Conservation (phyloP, 306 rosid genomes). For the Lathyrus tuberosus region DNA sequence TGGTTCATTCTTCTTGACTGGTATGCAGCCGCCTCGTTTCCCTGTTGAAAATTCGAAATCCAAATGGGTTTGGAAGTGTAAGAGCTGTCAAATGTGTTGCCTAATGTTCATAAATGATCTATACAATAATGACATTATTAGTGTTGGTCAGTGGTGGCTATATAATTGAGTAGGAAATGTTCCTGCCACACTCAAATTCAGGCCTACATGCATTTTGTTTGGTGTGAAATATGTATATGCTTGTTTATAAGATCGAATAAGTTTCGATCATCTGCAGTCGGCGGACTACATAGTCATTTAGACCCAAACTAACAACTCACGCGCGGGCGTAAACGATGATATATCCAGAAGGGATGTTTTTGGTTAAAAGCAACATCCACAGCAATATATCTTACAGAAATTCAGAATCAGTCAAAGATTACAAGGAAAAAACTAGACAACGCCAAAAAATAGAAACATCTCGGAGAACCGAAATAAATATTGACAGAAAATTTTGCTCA, state of each 20-base stretch:
- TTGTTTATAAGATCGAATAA: too few species aligned
- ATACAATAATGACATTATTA: not conserved
- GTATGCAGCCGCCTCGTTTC: slow-evolving; percentile 60
- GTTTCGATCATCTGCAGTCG: too few species aligned
- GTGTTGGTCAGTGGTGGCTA: not conserved
- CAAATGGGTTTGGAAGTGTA: not conserved
- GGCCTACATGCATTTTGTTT: not conserved
- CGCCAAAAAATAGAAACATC: slow-evolving; percentile 15
- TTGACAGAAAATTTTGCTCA: slow-evolving; percentile 38
- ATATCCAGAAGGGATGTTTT: too few species aligned
- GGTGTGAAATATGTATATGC: not conserved
- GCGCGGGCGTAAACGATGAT: too few species aligned
- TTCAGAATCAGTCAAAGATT: slow-evolving; percentile 43
- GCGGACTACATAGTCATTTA: too few species aligned
- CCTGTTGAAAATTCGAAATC: slow-evolving; percentile 41
- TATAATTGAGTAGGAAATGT: not conserved
- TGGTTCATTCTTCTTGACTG: slow-evolving; percentile 49
- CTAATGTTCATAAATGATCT: not conserved
- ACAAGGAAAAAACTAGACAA: slow-evolving; percentile 39
- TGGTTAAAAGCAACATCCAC: too few species aligned
- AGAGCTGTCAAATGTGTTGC: not conserved
- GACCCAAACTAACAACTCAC: too few species aligned
- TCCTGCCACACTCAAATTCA: not conserved
- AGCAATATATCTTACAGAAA: slow-evolving; percentile 40
- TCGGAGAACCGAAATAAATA: slow-evolving; percentile 46